Percentiles rank a stretch among this genome's conserved stretches.
These are phyloP conservation scores for Tricholoma furcatifolium DNA, from an alignment of 768 basidiomycete species.

Conservation along the genomic window DNA sequence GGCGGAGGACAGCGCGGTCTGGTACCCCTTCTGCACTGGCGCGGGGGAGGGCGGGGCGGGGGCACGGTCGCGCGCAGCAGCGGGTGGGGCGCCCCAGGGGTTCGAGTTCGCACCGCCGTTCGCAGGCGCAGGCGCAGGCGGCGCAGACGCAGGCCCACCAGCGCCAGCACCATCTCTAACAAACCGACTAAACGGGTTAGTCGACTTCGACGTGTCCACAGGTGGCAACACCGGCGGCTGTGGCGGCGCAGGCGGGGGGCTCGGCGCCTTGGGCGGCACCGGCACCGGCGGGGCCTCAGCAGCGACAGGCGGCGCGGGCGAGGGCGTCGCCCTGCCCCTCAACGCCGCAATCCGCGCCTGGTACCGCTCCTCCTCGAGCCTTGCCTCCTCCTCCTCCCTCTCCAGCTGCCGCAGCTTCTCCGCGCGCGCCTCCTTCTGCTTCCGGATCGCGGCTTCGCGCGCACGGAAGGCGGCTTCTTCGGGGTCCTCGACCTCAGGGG, in stretches of 20 bases:
- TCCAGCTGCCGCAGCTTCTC: slow-evolving; percentile 72
- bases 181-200: slow-evolving; percentile 76
- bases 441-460: slow-evolving; percentile 69
- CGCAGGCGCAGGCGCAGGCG: slow-evolving; percentile 27
- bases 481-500: too few species aligned
- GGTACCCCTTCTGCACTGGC: slow-evolving; percentile 55
- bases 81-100: slow-evolving; percentile 55
- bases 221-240: slow-evolving; percentile 15
- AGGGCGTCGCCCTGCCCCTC: slow-evolving; percentile 33
- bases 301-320: slow-evolving; percentile 23
- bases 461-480: slow-evolving; percentile 73
- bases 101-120: slow-evolving; percentile 52
- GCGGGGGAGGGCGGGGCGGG: slow-evolving; percentile 6
- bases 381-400: slow-evolving; percentile 44
- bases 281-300: slow-evolving; percentile 2
- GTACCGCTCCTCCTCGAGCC: slow-evolving; percentile 36
- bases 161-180: slow-evolving; percentile 50
- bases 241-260: slow-evolving; percentile 28
- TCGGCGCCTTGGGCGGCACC: slow-evolving; percentile 11
- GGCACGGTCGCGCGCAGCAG: slow-evolving; percentile 32
- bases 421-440: slow-evolving; percentile 70
- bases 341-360: slow-evolving; percentile 37
- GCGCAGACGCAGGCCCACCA: slow-evolving; percentile 30
- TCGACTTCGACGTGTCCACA: slow-evolving; percentile 48
- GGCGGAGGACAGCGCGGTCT: slow-evolving; percentile 53